Evolutionary conservation across 192 early-diverging fungal genomes (phyloP).

Genomic region (Podila epicladia): DNA sequence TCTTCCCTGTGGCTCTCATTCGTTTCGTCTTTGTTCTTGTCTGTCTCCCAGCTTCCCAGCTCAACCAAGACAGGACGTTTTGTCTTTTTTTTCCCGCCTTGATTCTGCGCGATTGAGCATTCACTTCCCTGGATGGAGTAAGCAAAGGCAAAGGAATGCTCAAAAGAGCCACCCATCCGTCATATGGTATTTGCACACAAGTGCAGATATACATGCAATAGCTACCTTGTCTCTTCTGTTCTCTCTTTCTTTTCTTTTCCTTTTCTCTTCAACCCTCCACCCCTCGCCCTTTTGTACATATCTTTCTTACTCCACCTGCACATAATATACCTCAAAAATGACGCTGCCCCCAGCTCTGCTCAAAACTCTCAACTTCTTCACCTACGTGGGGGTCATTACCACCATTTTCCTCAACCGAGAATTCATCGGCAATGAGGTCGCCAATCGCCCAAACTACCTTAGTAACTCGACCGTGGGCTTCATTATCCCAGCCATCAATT

Average conservation of each 20-base stretch:
- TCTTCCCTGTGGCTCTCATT: no score
- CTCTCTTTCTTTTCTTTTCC: conserved; percentile 1
- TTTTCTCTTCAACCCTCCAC: conserved; percentile 8
- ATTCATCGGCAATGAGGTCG: conserved; percentile 11
- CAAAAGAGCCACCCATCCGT: no score
- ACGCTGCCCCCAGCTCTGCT: conserved; percentile 25
- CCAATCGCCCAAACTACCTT: conserved; percentile 23
- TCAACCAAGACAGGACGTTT: no score
- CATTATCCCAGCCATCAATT: conserved; percentile 31
- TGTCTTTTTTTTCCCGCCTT: no score
- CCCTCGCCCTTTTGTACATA: not conserved
- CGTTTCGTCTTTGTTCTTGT: no score
- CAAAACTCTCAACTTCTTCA: conserved; percentile 41
- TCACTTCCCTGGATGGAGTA: no score
- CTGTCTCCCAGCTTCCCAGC: no score
- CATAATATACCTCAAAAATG: not conserved
- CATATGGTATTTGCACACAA: no score
- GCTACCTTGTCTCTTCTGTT: not conserved
- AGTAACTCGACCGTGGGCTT: conserved; percentile 30
- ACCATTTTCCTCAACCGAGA: conserved; percentile 28
- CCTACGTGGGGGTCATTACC: conserved; percentile 16
- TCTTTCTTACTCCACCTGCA: not conserved
- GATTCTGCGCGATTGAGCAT: no score
- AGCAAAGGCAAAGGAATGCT: no score
- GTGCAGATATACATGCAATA: not conserved